A percentile compares a stretch with the other conserved stretches of the same genome.
Conservation (phyloP, 257 asterid species). For the Knoxia roxburghii region DNA sequence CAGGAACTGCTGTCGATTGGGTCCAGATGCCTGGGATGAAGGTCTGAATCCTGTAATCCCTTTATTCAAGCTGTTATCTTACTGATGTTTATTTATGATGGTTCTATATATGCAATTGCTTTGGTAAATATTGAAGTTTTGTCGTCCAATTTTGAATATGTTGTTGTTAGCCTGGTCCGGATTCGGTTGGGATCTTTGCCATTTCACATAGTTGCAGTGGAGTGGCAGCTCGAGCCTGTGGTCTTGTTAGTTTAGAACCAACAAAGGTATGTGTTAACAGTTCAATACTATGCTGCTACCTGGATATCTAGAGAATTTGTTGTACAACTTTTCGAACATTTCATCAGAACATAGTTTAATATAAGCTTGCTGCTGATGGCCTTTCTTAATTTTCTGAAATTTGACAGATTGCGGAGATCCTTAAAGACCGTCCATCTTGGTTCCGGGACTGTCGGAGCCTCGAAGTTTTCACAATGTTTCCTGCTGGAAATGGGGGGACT, state of each 20-base stretch:
- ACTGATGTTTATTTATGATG: background rate
- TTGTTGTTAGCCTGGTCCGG: constrained; percentile 98
- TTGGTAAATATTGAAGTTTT: constrained; percentile 12
- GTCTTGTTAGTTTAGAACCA: constrained; percentile 98
- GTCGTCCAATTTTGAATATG: background rate
- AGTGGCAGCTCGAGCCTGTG: constrained; percentile 99
- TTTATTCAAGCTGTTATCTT: background rate
- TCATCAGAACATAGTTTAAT: background rate
- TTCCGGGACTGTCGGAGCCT: constrained; percentile 93
- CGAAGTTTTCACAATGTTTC: constrained; percentile 83
- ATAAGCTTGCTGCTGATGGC: background rate
- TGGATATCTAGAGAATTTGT: background rate
- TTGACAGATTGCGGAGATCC: constrained; percentile 89
- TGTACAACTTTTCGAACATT: background rate
- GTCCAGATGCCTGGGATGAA: constrained; percentile 99
- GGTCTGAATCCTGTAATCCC: constrained; percentile 33
- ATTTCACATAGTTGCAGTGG: constrained; percentile 87
- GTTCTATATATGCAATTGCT: background rate
- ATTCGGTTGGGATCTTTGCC: constrained; percentile 99
- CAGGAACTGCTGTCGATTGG: constrained; percentile 99
- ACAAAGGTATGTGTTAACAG: constrained; percentile 46
- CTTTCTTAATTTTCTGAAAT: background rate
- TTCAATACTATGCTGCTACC: background rate
- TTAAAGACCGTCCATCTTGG: constrained; percentile 95
- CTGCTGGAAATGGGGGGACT: constrained; percentile 94